These are phyloP conservation scores for Dendrothele bispora DNA, from an alignment of 768 basidiomycete species.

Conservation along the genomic window DNA sequence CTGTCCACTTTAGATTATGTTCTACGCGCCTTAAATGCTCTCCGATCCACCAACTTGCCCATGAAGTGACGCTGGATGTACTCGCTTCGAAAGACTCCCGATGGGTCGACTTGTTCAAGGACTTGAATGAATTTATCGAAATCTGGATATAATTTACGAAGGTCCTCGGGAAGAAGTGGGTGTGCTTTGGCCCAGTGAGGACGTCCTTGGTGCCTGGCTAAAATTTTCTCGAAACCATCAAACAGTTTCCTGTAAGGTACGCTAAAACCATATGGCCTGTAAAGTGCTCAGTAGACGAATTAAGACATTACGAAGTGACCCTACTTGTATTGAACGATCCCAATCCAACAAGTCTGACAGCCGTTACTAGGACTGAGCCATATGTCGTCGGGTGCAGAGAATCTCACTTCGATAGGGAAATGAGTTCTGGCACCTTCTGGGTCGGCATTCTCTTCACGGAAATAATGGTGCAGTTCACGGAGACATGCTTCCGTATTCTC, in stretches of 20 bases:
- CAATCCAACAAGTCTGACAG: constrained; percentile 86
- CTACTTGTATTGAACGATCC: constrained; percentile 96
- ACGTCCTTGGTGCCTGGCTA: constrained; percentile 69
- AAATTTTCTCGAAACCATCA: constrained; percentile 68
- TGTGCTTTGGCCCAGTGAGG: constrained; percentile 99
- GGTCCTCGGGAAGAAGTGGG: constrained; percentile 57
- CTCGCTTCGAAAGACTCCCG: constrained; percentile 80
- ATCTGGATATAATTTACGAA: constrained; percentile 73
- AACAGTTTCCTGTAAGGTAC: constrained; percentile 84
- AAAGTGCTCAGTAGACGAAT: constrained; percentile 4
- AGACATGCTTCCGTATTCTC: constrained; percentile 66
- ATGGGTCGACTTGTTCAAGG: constrained; percentile 68
- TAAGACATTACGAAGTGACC: constrained; percentile 21
- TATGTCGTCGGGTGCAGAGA: constrained; percentile 85
- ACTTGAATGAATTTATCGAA: constrained; percentile 78
- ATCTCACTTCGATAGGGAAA: constrained; percentile 91
- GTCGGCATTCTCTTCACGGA: constrained; percentile 63
- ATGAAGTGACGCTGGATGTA: constrained; percentile 88
- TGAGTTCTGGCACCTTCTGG: constrained; percentile 81
- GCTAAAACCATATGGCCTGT: constrained; percentile 83
- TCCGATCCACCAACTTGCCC: constrained; percentile 48
- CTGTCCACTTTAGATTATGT: background rate
- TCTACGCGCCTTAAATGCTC: constrained; percentile 36
- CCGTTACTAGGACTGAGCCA: constrained; percentile 91
- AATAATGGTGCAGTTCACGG: constrained; percentile 67